These are phyloP conservation scores for Cyanodermella asteris DNA, from an alignment of 2,329 filamentous ascomycete genomes.

Conservation along the genomic window DNA sequence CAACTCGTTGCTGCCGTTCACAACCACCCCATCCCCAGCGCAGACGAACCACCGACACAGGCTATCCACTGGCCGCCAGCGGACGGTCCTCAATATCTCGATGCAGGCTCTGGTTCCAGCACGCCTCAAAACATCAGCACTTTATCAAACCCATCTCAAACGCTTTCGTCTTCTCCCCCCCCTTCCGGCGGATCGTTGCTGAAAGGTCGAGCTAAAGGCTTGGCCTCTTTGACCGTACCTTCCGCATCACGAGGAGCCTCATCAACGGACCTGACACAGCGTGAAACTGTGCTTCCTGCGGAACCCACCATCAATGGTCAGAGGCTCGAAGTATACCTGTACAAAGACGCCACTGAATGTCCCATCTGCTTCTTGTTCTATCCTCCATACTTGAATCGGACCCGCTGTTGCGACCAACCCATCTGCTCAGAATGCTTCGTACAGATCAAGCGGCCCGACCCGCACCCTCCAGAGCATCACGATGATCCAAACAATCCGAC, in stretches of 20 bases:
- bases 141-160: constrained; percentile 49
- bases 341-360: constrained; percentile 77
- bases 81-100: too few relatives aligned
- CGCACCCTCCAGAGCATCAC: constrained; percentile 65
- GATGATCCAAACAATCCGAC: constrained; percentile 18
- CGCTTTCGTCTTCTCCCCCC: constrained; percentile 35
- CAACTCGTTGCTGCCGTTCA: constrained; percentile 83
- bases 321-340: constrained; percentile 74
- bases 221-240: constrained; percentile 64
- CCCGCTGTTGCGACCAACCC: constrained; percentile 80
- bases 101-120: too few relatives aligned
- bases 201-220: constrained; percentile 67
- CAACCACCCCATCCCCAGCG: constrained; percentile 60
- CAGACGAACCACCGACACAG: constrained; percentile 66
- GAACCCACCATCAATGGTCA: constrained; percentile 91
- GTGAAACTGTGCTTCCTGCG: constrained; percentile 56
- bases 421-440: constrained; percentile 99
- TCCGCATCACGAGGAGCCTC: too few relatives aligned
- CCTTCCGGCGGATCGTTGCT: constrained; percentile 36
- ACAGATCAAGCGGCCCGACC: constrained; percentile 87
- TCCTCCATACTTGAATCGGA: constrained; percentile 81
- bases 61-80: too few relatives aligned
- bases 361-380: constrained; percentile 96
- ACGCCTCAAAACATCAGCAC: too few relatives aligned
- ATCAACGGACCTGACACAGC: constrained; percentile 54